Evolutionary conservation across 805 yeast genomes (phyloP).

Genomic region (Candida incommunis): DNA sequence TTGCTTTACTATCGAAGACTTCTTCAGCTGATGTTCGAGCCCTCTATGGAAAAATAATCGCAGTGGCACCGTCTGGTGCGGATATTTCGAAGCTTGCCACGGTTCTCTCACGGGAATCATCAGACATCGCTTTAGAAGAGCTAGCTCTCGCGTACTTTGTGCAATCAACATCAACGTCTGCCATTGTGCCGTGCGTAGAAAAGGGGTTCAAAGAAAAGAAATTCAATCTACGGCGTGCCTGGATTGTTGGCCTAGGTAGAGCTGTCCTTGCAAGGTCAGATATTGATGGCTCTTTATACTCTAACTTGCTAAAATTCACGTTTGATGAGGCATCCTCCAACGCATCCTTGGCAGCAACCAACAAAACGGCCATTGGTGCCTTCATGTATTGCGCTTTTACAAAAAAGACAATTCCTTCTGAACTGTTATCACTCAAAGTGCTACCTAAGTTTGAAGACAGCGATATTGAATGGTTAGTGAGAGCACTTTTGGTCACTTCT

Average conservation of each 20-base stretch:
- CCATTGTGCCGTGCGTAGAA: slow-evolving; percentile 19
- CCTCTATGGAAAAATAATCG: slow-evolving; percentile 33
- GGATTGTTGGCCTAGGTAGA: slow-evolving; percentile 44
- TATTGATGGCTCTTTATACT: slow-evolving; percentile 12
- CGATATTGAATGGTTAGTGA: neutral
- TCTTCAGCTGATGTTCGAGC: slow-evolving; percentile 54
- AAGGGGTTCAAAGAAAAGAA: slow-evolving; percentile 58
- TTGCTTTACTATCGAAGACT: slow-evolving; percentile 44
- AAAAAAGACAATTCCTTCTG: neutral
- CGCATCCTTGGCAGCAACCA: slow-evolving; percentile 40
- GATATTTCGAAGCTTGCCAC: slow-evolving; percentile 33
- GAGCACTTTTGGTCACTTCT: neutral
- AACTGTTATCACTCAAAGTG: neutral
- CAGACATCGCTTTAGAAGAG: slow-evolving; percentile 45
- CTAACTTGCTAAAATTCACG: slow-evolving; percentile 18
- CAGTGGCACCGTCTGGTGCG: slow-evolving; percentile 24
- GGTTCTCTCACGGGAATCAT: slow-evolving; percentile 57
- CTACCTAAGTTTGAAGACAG: neutral
- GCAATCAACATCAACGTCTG: slow-evolving; percentile 9
- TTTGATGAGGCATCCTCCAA: slow-evolving; percentile 33
- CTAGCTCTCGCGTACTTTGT: slow-evolving; percentile 33
- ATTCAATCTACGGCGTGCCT: slow-evolving; percentile 43
- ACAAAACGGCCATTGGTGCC: slow-evolving; percentile 24
- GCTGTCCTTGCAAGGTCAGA: slow-evolving; percentile 11
- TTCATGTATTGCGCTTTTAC: slow-evolving; percentile 1